phyloP scores from a whole-genome alignment of 2,329 filamentous ascomycete species.

The Thielaviopsis punctulata region DNA sequence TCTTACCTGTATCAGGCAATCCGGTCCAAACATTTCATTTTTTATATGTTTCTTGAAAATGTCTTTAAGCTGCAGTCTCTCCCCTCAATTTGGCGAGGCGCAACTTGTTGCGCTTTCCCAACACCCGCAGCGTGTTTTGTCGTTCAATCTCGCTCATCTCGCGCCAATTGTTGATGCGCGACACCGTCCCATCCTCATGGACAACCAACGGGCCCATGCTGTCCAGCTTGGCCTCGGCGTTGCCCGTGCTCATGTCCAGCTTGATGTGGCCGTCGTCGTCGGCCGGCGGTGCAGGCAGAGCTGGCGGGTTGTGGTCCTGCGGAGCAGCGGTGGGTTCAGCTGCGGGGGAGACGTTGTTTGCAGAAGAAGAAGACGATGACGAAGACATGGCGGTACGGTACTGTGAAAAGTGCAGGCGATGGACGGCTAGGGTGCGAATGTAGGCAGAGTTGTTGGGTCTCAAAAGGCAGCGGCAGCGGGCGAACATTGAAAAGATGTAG shows the following conservation, averaged over 20 bases:
- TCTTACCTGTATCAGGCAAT: neutral
- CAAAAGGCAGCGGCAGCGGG: neutral
- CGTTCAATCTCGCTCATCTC: constrained; percentile 53
- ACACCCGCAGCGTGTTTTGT: constrained; percentile 45
- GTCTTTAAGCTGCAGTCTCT: neutral
- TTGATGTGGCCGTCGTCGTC: constrained; percentile 13
- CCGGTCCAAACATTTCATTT: neutral
- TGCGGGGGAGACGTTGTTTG: neutral
- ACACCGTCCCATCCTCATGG: constrained; percentile 53
- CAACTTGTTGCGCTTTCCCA: constrained; percentile 51
- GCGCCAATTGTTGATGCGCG: constrained; percentile 55
- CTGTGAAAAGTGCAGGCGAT: neutral
- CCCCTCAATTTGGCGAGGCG: constrained; percentile 35
- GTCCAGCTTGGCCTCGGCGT: constrained; percentile 38
- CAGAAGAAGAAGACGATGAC: neutral
- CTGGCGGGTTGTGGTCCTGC: neutral
- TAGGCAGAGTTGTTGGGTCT: neutral
- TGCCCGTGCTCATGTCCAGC: constrained; percentile 20
- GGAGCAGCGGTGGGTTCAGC: neutral
- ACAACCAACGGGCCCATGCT: constrained; percentile 58
- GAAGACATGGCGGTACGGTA: neutral
- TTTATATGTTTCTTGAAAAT: neutral
- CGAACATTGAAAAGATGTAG: neutral
- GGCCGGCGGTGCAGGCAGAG: constrained; percentile 11
- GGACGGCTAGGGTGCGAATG: neutral